phyloP scores from a whole-genome alignment of 495 filamentous ascomycete species.

The Polyplosphaeria fusca region DNA sequence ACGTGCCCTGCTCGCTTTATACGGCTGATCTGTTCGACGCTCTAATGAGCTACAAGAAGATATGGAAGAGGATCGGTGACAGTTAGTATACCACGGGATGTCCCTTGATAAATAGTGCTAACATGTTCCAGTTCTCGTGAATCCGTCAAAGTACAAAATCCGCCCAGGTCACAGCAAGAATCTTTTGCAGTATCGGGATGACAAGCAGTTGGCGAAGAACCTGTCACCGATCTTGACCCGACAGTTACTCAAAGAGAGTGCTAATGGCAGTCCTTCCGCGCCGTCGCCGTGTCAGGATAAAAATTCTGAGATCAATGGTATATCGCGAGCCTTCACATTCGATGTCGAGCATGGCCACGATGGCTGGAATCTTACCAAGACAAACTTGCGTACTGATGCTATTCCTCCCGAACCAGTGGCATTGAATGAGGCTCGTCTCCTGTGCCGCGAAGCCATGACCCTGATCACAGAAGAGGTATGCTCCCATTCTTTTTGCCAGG shows the following conservation, averaged over 20 bases:
- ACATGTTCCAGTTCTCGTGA: slow-evolving; percentile 23
- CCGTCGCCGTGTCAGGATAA: too few species aligned
- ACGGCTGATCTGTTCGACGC: slow-evolving; percentile 41
- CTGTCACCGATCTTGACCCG: background rate
- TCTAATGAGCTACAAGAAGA: slow-evolving; percentile 39
- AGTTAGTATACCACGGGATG: slow-evolving; percentile 16
- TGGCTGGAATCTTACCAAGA: slow-evolving; percentile 27
- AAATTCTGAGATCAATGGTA: too few species aligned
- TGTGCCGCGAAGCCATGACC: slow-evolving; percentile 36
- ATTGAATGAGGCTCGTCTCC: slow-evolving; percentile 29
- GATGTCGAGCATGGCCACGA: slow-evolving; percentile 12
- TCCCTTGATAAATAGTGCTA: background rate
- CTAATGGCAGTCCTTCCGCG: too few species aligned
- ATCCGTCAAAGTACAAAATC: slow-evolving; percentile 25
- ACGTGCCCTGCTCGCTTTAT: slow-evolving; percentile 39
- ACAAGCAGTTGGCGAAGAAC: background rate
- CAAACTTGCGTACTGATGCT: slow-evolving; percentile 10
- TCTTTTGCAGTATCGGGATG: background rate
- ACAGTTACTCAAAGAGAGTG: background rate
- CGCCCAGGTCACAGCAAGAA: slow-evolving; percentile 5
- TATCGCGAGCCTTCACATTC: slow-evolving; percentile 30
- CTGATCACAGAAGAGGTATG: slow-evolving; percentile 34
- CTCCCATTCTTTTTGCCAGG: background rate
- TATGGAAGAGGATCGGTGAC: slow-evolving; percentile 34
- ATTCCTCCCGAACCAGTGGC: slow-evolving; percentile 31